Percentiles rank a stretch among this genome's conserved stretches.
These are phyloP conservation scores for Aspergillus fumigatus DNA, from an alignment of 2,329 filamentous ascomycete species.

Conservation along the genomic window DNA sequence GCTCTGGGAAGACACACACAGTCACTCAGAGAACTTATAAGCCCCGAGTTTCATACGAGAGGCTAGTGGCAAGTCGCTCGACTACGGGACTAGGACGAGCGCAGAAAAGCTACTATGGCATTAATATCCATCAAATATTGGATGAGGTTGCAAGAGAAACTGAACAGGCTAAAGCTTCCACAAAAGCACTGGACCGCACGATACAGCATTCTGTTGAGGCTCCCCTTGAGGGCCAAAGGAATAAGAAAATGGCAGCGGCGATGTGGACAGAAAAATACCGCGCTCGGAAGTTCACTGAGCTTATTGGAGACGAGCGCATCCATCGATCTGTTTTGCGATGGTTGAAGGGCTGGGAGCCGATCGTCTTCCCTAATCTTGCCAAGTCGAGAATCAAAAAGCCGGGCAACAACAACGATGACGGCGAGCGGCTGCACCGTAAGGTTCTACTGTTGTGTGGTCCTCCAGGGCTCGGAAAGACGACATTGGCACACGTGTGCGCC, in stretches of 20 bases:
- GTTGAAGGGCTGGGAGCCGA: constrained; percentile 88
- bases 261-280: constrained; percentile 98
- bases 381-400: constrained; percentile 54
- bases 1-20: constrained; percentile 45
- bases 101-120: constrained; percentile 73
- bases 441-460: constrained; percentile 87
- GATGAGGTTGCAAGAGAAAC: constrained; percentile 63
- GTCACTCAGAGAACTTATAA: constrained; percentile 37
- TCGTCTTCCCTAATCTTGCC: constrained; percentile 78
- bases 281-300: constrained; percentile 82
- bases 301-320: constrained; percentile 91
- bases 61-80: constrained; percentile 52
- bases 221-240: constrained; percentile 14
- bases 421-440: constrained; percentile 77
- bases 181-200: constrained; percentile 12
- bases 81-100: constrained; percentile 49
- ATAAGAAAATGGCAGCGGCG: constrained; percentile 29
- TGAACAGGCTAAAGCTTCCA: constrained; percentile 29
- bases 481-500: constrained; percentile 91
- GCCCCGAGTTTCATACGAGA: constrained; percentile 46
- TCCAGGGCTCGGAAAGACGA: constrained; percentile 92
- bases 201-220: constrained; percentile 33
- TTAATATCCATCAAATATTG: constrained; percentile 82
- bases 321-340: constrained; percentile 86
- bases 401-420: constrained; percentile 43